phyloP scores from a whole-genome alignment of 768 basidiomycete genomes.

The Porphyrellus cyaneotinctus region DNA sequence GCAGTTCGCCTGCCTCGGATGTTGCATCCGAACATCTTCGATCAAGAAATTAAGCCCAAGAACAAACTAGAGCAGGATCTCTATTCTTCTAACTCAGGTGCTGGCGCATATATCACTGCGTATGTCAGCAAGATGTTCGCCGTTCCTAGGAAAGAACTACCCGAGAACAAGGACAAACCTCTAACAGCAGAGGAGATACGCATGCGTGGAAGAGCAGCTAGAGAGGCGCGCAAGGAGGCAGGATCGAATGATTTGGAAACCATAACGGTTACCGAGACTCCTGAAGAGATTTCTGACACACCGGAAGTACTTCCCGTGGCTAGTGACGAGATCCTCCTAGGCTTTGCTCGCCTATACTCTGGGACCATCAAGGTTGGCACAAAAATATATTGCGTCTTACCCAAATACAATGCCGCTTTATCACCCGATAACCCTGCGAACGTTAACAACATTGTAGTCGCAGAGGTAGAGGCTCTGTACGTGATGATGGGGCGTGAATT shows the following conservation, averaged over 20 bases:
- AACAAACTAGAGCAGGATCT: conserved; percentile 83
- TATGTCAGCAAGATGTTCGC: conserved; percentile 99
- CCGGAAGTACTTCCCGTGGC: background rate
- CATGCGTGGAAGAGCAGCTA: conserved; percentile 52
- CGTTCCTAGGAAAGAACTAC: conserved; percentile 72
- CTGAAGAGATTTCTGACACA: background rate
- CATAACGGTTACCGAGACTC: conserved; percentile 2
- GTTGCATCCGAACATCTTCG: conserved; percentile 77
- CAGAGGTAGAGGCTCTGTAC: conserved; percentile 76
- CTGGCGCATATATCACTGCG: conserved; percentile 63
- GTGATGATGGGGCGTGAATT: conserved; percentile 98
- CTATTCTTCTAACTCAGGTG: conserved; percentile 60
- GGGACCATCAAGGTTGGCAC: conserved; percentile 70
- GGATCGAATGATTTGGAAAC: conserved; percentile 23
- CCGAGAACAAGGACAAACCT: conserved; percentile 75
- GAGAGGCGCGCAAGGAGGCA: conserved; percentile 37
- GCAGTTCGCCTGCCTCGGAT: conserved; percentile 83
- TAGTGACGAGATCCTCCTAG: conserved; percentile 69
- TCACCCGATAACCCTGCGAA: conserved; percentile 67
- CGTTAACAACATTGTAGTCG: conserved; percentile 52
- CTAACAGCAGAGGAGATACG: conserved; percentile 85
- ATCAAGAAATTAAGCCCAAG: conserved; percentile 54
- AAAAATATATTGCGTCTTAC: conserved; percentile 70
- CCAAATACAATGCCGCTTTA: conserved; percentile 73
- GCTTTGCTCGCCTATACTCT: conserved; percentile 92